Base-by-base conservation (phyloP, 164 flowering plant species). In the Magnolia kwangsiensis region DNA sequence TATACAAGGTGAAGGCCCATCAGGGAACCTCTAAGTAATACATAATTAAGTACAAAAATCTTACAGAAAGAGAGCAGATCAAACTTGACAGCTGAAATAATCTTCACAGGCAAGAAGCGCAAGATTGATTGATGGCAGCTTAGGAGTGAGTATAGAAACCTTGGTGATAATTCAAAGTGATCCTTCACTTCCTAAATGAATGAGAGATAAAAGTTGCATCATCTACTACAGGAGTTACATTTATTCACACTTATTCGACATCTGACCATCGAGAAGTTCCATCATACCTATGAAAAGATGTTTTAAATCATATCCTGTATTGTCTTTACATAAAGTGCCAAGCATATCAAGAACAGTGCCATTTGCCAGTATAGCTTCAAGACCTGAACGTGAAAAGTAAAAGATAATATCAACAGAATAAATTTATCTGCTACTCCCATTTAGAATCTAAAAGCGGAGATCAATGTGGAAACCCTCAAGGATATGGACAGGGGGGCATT, bases 251-350 rank as follows among this genome's bases (percentile, higher is more conserved):
- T 61, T 24, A 67, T 77, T 7, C 21, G 16, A 50, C 70, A 76
- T 14, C 10, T 50, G 58, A 76, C 19, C 50, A 65, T 18, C 27
- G 51, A 75, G 18, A n/a, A 67, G 18, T 68, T 31, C 72, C 51
- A 45, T 51, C 83, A 66, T 82, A 92, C 99, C 99, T 86, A 96
- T 92, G 83, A 96, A 96, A 75, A 96, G 83, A 78, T 96, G 99
- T 87, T 96, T 96, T 83, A 96, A 81, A 85, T 96, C 97, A 83
- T 96, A 96, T 68, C 99, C 99, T 74, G 98, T 96, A 80, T 94
- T 96, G 83, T 96, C 98, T 89, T 96, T 96, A 21, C 98, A 90
- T 76, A 96, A 82, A 78, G 94, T 91, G 27, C 97, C 96, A 77
- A 96, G 94, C 97, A 96, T 90, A 83, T 96, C 97, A 72, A 96